Evolutionary conservation across 257 asterid genomes (phyloP).

Genomic region (Nicotiana paniculata): DNA sequence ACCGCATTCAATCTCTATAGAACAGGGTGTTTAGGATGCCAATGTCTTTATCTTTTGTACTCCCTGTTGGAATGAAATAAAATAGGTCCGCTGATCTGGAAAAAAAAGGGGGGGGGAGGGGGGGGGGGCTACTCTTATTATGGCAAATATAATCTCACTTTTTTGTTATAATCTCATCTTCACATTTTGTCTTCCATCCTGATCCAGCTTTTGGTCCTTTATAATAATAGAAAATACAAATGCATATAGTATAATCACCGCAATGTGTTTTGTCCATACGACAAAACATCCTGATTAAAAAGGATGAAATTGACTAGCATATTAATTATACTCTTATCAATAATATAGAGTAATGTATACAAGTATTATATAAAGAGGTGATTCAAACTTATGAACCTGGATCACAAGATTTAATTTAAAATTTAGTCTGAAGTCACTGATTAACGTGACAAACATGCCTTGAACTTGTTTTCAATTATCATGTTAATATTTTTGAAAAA

Average conservation of each 20-base stretch:
- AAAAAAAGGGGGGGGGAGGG: too few species aligned
- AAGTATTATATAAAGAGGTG: not conserved
- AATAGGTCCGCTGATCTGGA: too few species aligned
- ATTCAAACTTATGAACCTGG: not conserved
- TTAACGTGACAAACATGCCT: not conserved
- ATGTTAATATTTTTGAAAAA: too few species aligned
- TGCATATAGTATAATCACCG: not conserved
- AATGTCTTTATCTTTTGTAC: too few species aligned
- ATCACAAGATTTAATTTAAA: not conserved
- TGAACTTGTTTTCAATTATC: not conserved
- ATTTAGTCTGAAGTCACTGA: not conserved
- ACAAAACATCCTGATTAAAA: not conserved
- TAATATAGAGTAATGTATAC: not conserved
- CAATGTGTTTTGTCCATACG: not conserved
- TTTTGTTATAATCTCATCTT: not conserved
- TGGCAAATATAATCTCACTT: not conserved
- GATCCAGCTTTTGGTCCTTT: not conserved
- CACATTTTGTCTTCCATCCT: not conserved
- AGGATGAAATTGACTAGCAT: not conserved
- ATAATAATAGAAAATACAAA: too few species aligned
- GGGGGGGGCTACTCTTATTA: not conserved
- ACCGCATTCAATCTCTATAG: too few species aligned
- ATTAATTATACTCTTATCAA: not conserved
- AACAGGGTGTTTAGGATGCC: too few species aligned
- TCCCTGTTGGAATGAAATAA: too few species aligned